Evolutionary conservation across 495 filamentous ascomycete species (phyloP).

Genomic region (Cudoniella acicularis): DNA sequence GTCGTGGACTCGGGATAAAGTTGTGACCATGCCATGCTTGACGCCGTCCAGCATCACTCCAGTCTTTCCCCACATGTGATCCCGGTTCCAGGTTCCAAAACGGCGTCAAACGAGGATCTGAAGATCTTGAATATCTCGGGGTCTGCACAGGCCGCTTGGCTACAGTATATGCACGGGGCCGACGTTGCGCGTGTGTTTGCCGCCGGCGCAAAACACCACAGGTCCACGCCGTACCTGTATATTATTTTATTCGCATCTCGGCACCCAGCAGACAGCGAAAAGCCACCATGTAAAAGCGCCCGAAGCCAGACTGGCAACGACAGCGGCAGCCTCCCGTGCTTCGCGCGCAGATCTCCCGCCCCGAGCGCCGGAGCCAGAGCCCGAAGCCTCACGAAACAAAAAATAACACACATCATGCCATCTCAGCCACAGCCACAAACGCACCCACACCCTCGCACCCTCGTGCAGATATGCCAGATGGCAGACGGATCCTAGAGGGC

Average conservation of each 20-base stretch:
- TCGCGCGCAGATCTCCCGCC: background rate
- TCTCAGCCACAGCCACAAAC: background rate
- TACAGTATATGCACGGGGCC: no score
- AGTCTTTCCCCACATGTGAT: background rate
- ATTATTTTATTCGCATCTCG: no score
- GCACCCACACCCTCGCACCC: background rate
- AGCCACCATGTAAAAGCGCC: background rate
- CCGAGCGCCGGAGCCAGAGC: no score
- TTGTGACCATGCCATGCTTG: background rate
- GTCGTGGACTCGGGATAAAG: background rate
- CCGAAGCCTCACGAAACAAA: background rate
- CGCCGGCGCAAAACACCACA: background rate
- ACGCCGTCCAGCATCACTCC: background rate
- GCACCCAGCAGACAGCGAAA: background rate
- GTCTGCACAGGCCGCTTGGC: background rate
- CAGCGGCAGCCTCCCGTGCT: background rate
- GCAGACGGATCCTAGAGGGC: background rate
- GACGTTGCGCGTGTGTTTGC: background rate
- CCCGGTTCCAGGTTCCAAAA: background rate
- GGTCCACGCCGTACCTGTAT: no score
- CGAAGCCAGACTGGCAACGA: background rate
- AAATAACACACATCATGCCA: background rate
- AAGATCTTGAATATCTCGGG: background rate
- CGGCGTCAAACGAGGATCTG: background rate
- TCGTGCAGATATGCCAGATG: no score